These are phyloP conservation scores for Carex kokanica DNA, from an alignment of 176 grass and related monocot genomes.

Conservation along the genomic window DNA sequence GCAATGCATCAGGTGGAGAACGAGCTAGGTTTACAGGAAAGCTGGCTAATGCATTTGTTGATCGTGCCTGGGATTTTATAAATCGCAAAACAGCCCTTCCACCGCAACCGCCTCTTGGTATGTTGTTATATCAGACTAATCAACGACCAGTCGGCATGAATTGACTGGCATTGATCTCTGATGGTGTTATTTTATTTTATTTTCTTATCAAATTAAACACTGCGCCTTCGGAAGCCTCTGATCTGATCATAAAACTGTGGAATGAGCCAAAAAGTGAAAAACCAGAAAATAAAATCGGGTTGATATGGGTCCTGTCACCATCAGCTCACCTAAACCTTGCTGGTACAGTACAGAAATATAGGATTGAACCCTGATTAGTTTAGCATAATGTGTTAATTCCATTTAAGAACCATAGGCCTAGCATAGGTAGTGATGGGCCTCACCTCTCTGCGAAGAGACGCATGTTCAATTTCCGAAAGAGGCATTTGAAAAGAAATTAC, in stretches of 20 bases:
- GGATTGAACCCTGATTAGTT: background rate
- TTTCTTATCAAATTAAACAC: background rate
- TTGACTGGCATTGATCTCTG: background rate
- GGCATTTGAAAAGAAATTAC: too few relatives aligned
- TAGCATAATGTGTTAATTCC: background rate
- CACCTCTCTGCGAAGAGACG: too few relatives aligned
- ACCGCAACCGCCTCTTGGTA: slow-evolving; percentile 53
- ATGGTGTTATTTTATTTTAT: background rate
- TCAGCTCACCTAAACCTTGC: background rate
- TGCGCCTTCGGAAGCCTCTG: background rate
- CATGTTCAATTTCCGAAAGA: too few relatives aligned
- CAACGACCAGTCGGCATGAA: background rate
- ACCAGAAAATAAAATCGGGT: background rate
- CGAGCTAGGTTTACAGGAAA: slow-evolving; percentile 36
- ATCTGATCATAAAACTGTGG: background rate
- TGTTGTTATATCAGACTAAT: background rate
- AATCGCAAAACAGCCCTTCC: slow-evolving; percentile 53
- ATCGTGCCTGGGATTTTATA: slow-evolving; percentile 68
- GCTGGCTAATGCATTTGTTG: slow-evolving; percentile 53
- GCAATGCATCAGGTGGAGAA: too few relatives aligned
- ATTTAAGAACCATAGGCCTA: too few relatives aligned
- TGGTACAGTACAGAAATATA: background rate
- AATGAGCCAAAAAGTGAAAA: background rate
- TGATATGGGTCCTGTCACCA: background rate
- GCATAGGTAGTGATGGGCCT: too few relatives aligned